These are phyloP conservation scores for Pseudogymnoascus sp. DNA, from an alignment of 2,329 filamentous ascomycete genomes.

Conservation along the genomic window DNA sequence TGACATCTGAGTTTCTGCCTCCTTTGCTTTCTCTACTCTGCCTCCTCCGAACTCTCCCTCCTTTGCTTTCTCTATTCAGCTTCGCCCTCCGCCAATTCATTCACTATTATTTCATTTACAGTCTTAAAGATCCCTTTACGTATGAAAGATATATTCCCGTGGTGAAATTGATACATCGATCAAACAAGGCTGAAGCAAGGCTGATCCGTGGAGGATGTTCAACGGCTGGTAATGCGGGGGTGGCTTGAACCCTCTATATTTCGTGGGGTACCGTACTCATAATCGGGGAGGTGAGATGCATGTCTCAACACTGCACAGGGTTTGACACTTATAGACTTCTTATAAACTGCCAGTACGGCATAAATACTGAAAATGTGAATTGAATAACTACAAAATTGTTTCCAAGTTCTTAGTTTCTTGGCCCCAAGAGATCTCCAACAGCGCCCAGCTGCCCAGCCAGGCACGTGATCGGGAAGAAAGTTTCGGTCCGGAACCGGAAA, in stretches of 20 bases:
- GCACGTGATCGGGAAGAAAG: not conserved
- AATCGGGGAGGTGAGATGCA: not conserved
- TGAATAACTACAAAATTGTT: not conserved
- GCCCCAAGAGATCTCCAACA: not conserved
- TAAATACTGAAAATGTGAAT: not conserved
- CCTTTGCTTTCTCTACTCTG: not conserved
- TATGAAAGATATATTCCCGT: not conserved
- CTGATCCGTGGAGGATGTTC: not conserved
- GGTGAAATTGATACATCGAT: not conserved
- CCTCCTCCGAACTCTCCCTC: not conserved
- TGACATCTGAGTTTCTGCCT: not conserved
- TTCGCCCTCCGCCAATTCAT: not conserved
- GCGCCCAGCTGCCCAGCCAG: not conserved
- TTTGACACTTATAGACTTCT: not conserved
- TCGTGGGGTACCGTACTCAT: not conserved
- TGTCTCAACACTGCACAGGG: not conserved
- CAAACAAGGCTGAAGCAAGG: not conserved
- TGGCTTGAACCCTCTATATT: not conserved
- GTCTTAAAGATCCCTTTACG: not conserved
- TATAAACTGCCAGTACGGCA: not conserved
- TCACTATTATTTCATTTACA: not conserved
- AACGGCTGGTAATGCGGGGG: not conserved
- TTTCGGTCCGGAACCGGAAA: slow-evolving; percentile 5
- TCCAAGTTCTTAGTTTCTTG: not conserved
- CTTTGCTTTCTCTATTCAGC: not conserved